Evolutionary conservation across 2,329 filamentous ascomycete species (phyloP).

Genomic region (Diaporthe helianthi): DNA sequence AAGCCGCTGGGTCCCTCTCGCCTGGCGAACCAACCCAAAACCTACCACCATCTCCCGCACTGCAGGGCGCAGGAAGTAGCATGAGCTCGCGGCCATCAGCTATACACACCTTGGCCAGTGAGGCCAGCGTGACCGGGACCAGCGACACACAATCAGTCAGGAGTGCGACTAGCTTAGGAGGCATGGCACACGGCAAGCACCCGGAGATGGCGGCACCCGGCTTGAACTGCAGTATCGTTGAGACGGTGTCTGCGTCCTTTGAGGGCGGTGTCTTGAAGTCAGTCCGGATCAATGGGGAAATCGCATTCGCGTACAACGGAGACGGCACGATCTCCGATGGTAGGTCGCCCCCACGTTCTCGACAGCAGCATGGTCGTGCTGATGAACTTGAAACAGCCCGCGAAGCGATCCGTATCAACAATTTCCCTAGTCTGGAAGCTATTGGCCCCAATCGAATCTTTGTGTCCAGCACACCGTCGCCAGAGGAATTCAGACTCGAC

Average conservation of each 20-base stretch:
- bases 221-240: constrained; percentile 87
- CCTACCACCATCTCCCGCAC: constrained; percentile 47
- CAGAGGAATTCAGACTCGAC: constrained; percentile 82
- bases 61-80: constrained; percentile 43
- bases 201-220: constrained; percentile 82
- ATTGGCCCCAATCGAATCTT: constrained; percentile 95
- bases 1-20: constrained; percentile 32
- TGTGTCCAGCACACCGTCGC: constrained; percentile 70
- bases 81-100: constrained; percentile 52
- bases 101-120: constrained; percentile 65
- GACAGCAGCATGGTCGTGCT: not conserved
- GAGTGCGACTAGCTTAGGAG: constrained; percentile 81
- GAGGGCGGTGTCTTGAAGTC: constrained; percentile 75
- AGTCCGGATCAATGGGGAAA: constrained; percentile 82
- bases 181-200: constrained; percentile 75
- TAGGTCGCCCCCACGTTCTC: constrained; percentile 53
- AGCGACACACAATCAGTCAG: constrained; percentile 93
- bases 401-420: constrained; percentile 82
- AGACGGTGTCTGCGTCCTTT: constrained; percentile 87
- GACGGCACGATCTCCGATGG: constrained; percentile 55
- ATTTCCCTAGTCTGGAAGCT: constrained; percentile 86
- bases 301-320: constrained; percentile 83
- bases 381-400: constrained; percentile 47
- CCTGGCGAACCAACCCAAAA: constrained; percentile 36
- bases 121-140: constrained; percentile 62